These are phyloP conservation scores for Nissolia schottii DNA, from an alignment of 306 rosid species.

Conservation along the genomic window DNA sequence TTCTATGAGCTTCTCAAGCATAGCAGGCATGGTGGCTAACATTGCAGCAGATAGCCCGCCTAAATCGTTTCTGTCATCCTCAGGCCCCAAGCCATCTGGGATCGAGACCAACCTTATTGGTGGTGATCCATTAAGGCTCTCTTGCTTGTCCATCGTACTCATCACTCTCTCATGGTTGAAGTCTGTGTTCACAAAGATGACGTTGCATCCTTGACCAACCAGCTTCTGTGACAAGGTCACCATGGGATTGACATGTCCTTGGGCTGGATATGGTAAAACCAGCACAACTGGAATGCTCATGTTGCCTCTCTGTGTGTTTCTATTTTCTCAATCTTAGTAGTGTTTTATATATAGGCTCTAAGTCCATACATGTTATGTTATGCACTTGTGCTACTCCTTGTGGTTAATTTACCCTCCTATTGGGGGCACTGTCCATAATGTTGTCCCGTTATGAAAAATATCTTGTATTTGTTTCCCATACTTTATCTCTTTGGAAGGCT, in stretches of 20 bases:
- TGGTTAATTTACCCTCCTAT: too few relatives aligned
- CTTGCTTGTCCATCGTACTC: background rate
- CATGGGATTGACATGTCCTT: background rate
- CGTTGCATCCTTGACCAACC: background rate
- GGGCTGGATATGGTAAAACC: background rate
- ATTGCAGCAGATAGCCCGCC: background rate
- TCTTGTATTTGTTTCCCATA: too few relatives aligned
- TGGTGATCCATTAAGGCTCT: background rate
- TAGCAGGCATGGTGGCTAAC: conserved; percentile 11
- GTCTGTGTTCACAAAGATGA: background rate
- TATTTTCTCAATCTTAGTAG: too few relatives aligned
- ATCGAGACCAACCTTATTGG: conserved; percentile 17
- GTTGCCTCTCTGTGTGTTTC: background rate
- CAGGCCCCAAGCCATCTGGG: conserved; percentile 35
- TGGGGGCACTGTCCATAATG: too few relatives aligned
- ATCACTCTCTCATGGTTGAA: background rate
- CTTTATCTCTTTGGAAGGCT: too few relatives aligned
- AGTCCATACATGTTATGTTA: too few relatives aligned
- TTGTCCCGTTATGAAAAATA: too few relatives aligned
- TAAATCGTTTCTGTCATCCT: conserved; percentile 27
- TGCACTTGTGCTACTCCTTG: too few relatives aligned
- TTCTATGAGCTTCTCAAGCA: conserved; percentile 40
- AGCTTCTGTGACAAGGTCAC: background rate
- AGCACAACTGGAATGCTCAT: background rate
- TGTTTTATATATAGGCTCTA: too few relatives aligned